Evolutionary conservation across 306 rosid genomes (phyloP).

Genomic region (Glycine soja): DNA sequence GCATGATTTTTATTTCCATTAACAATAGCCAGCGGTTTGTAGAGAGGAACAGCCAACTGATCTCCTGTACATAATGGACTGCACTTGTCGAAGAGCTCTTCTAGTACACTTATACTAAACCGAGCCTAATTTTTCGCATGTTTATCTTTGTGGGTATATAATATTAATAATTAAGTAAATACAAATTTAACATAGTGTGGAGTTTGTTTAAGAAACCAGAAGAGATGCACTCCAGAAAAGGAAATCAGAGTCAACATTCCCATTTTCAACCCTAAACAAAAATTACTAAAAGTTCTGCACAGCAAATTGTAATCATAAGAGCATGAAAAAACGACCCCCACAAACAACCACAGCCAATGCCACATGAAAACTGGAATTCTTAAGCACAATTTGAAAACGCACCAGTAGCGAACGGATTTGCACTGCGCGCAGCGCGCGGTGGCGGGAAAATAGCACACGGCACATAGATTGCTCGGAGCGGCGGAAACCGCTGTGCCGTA

Average conservation of each 20-base stretch:
- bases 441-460: slow-evolving; percentile 78
- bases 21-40: background rate
- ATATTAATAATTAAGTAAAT: background rate
- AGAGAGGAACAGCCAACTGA: slow-evolving; percentile 10
- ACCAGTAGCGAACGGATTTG: slow-evolving; percentile 94
- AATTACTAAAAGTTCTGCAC: background rate
- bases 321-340: background rate
- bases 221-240: slow-evolving; percentile 8
- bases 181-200: slow-evolving; percentile 3
- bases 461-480: slow-evolving; percentile 59
- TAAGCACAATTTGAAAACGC: slow-evolving; percentile 20
- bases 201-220: background rate
- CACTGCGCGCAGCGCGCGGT: slow-evolving; percentile 81
- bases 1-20: background rate
- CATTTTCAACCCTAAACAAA: background rate
- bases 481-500: slow-evolving; percentile 40
- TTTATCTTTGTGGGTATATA: background rate
- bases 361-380: background rate
- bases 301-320: background rate
- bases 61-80: background rate
- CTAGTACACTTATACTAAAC: background rate
- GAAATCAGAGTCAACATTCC: slow-evolving; percentile 33
- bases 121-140: background rate
- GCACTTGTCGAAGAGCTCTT: background rate
- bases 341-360: slow-evolving; percentile 3